phyloP scores from a whole-genome alignment of 1,284 basidiomycete species.

The Veloboletus limbatus region DNA sequence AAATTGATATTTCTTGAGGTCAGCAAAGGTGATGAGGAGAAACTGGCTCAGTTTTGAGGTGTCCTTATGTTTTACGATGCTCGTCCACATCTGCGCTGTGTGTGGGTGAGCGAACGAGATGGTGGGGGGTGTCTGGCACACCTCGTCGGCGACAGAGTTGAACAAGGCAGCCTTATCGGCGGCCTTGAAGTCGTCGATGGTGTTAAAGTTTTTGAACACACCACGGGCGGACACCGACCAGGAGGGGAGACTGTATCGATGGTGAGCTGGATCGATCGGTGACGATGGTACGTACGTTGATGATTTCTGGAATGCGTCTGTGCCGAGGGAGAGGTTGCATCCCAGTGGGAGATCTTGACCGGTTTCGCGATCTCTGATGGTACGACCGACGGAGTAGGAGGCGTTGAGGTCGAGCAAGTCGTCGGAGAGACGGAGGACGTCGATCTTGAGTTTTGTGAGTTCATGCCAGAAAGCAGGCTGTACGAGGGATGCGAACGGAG shows the following conservation, averaged over 20 bases:
- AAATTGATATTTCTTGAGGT: slow-evolving; percentile 97
- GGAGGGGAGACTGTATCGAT: slow-evolving; percentile 36
- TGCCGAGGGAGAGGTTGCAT: slow-evolving; percentile 57
- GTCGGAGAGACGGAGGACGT: slow-evolving; percentile 84
- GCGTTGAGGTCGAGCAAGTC: slow-evolving; percentile 63
- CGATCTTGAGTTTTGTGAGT: slow-evolving; percentile 87
- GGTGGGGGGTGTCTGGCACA: slow-evolving; percentile 28
- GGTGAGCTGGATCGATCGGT: slow-evolving; percentile 13
- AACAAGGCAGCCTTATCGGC: slow-evolving; percentile 87
- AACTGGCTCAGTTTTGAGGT: slow-evolving; percentile 69
- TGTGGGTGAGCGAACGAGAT: not conserved
- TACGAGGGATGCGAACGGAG: slow-evolving; percentile 83
- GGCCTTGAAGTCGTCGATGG: slow-evolving; percentile 92
- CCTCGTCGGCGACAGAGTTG: slow-evolving; percentile 63
- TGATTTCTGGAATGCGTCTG: slow-evolving; percentile 53
- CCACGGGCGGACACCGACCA: slow-evolving; percentile 53
- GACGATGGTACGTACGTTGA: slow-evolving; percentile 36
- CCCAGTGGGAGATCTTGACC: slow-evolving; percentile 61
- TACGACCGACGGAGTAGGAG: slow-evolving; percentile 69
- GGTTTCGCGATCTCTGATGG: slow-evolving; percentile 72
- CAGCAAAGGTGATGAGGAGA: slow-evolving; percentile 89
- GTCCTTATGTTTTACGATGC: slow-evolving; percentile 49
- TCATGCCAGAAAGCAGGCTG: slow-evolving; percentile 94
- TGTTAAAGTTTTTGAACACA: slow-evolving; percentile 90
- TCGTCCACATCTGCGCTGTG: slow-evolving; percentile 59